Evolutionary conservation across 768 basidiomycete genomes (phyloP).

Genomic region (Galerina sulciceps): DNA sequence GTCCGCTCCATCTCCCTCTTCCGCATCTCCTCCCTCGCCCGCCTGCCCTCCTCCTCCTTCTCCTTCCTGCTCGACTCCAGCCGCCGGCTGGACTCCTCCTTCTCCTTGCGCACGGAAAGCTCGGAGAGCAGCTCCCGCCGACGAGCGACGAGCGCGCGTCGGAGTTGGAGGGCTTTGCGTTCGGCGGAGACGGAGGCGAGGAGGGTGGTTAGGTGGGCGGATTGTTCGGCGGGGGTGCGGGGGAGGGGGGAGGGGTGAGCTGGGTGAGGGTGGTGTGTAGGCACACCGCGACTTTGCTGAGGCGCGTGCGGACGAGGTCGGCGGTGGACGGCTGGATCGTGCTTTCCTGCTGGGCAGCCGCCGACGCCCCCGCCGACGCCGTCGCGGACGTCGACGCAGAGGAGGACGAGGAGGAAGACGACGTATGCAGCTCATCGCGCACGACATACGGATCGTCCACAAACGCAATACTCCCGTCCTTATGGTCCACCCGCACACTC

Average conservation of each 20-base stretch:
- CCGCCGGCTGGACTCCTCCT: conserved; percentile 81
- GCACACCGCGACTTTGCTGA: conserved; percentile 74
- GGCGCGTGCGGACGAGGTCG: conserved; percentile 75
- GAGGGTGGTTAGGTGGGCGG: conserved; percentile 60
- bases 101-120: conserved; percentile 82
- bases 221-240: conserved; percentile 60
- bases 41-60: conserved; percentile 70
- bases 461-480: conserved; percentile 82
- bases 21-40: conserved; percentile 65
- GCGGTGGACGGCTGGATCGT: conserved; percentile 73
- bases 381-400: no score
- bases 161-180: conserved; percentile 74
- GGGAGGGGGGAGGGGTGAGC: conserved; percentile 37
- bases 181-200: conserved; percentile 72
- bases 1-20: conserved; percentile 68
- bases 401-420: conserved; percentile 24
- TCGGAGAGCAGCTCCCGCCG: conserved; percentile 85
- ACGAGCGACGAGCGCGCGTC: conserved; percentile 83
- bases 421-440: conserved; percentile 37
- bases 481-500: conserved; percentile 86
- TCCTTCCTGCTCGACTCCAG: conserved; percentile 70
- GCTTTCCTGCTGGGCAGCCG: conserved; percentile 25
- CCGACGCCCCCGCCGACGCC: no score
- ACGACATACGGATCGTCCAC: conserved; percentile 74
- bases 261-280: conserved; percentile 74